These are phyloP conservation scores for Pleodorina starrii DNA, from an alignment of 139 green algal species.

Conservation along the genomic window DNA sequence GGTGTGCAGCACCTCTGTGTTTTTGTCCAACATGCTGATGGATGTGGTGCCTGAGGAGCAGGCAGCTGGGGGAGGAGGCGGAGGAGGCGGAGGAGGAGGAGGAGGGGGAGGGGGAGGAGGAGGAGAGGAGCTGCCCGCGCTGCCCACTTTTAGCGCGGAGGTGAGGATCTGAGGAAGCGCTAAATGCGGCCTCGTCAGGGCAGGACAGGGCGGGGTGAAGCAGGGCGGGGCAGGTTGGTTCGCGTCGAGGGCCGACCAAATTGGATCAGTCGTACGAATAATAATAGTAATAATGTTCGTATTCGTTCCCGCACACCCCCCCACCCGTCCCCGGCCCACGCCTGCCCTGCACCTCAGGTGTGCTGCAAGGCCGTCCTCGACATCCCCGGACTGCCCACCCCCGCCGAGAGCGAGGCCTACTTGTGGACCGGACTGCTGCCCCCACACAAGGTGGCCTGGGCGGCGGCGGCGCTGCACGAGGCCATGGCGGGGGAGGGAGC, in stretches of 20 bases:
- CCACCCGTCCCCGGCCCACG: no score
- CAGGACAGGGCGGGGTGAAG: no score
- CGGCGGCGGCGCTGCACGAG: neutral
- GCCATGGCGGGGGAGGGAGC: neutral
- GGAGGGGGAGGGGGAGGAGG: neutral
- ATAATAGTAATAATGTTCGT: no score
- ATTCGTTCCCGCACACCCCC: no score
- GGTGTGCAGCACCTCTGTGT: neutral
- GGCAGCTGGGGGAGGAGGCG: neutral
- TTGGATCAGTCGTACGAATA: no score
- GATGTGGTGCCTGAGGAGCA: constrained; percentile 4
- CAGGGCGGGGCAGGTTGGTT: no score
- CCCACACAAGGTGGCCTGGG: neutral
- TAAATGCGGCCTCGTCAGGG: no score
- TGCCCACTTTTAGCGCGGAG: constrained; percentile 25
- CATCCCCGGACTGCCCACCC: constrained; percentile 10
- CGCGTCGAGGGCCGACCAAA: no score
- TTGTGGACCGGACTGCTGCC: constrained; percentile 14
- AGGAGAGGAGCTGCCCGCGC: neutral
- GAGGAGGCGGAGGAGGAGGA: neutral
- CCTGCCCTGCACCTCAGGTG: neutral
- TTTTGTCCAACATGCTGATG: constrained; percentile 34
- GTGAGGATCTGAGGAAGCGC: neutral
- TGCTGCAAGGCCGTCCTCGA: neutral
- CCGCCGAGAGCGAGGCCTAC: constrained; percentile 1